These are phyloP conservation scores for Cryoendolithus antarcticus DNA, from an alignment of 2,329 filamentous ascomycete genomes.

Conservation along the genomic window DNA sequence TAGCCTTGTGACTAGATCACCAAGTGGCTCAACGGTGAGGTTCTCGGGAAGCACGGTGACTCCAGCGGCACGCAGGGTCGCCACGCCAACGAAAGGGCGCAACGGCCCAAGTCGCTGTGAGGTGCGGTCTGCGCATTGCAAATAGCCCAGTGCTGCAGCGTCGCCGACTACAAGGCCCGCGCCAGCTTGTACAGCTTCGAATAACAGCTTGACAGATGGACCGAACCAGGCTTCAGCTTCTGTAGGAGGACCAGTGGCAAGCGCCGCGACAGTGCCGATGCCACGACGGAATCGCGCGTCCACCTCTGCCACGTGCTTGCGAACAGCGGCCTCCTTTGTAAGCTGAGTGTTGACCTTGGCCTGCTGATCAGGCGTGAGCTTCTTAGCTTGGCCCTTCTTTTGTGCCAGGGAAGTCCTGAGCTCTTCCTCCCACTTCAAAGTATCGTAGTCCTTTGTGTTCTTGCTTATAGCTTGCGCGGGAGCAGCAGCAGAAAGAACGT, in stretches of 20 bases:
- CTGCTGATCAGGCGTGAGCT: conserved; percentile 78
- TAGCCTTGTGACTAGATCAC: conserved; percentile 69
- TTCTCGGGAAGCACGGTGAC: conserved; percentile 60
- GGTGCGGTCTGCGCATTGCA: conserved; percentile 65
- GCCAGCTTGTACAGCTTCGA: conserved; percentile 65
- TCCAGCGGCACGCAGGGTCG: conserved; percentile 67
- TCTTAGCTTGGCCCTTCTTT: conserved; percentile 86
- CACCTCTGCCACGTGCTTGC: conserved; percentile 55
- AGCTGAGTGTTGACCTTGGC: conserved; percentile 85
- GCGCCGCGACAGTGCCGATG: conserved; percentile 69
- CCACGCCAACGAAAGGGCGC: conserved; percentile 74
- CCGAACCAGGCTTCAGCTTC: conserved; percentile 84
- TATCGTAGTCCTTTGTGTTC: conserved; percentile 89
- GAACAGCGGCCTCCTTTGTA: conserved; percentile 71
- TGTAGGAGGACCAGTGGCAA: conserved; percentile 79
- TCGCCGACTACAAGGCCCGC: conserved; percentile 73
- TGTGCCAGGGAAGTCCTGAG: conserved; percentile 74
- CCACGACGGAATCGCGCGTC: conserved; percentile 66
- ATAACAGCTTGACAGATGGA: conserved; percentile 59
- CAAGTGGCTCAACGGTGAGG: conserved; percentile 67
- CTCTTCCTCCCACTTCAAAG: conserved; percentile 93
- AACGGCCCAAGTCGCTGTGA: conserved; percentile 62
- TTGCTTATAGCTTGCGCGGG: conserved; percentile 63
- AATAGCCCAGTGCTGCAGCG: conserved; percentile 62
- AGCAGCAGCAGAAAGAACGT: conserved; percentile 76